Evolutionary conservation across 2,329 filamentous ascomycete species (phyloP).

Genomic region (Xylariaceae sp.): DNA sequence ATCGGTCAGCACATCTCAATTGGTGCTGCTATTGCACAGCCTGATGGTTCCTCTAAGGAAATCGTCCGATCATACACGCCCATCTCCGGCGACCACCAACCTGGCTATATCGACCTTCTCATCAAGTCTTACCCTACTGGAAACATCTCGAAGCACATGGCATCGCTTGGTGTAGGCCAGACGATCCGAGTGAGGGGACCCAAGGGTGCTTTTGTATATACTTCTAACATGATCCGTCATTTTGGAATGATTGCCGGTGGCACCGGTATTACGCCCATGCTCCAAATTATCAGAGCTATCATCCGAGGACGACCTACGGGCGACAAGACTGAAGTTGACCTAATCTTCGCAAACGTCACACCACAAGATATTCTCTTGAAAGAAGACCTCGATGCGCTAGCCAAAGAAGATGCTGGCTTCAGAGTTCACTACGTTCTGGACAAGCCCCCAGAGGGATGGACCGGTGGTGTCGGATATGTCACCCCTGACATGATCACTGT

Average conservation of each 20-base stretch:
- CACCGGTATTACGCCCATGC: conserved; percentile 97
- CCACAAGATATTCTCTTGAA: conserved; percentile 88
- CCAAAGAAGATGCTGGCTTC: conserved; percentile 77
- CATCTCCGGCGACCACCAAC: conserved; percentile 84
- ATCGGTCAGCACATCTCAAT: conserved; percentile 99
- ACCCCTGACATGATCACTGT: conserved; percentile 95
- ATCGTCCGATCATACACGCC: conserved; percentile 92
- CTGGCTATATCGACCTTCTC: conserved; percentile 91
- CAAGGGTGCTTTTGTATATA: conserved; percentile 98
- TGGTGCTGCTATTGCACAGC: conserved; percentile 70
- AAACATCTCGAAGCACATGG: conserved; percentile 95
- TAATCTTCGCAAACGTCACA: conserved; percentile 98
- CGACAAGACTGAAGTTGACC: conserved; percentile 85
- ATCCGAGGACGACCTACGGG: conserved; percentile 76
- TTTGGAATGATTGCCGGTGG: conserved; percentile 99
- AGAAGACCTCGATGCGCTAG: conserved; percentile 84
- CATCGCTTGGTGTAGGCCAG: conserved; percentile 78
- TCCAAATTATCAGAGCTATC: conserved; percentile 92
- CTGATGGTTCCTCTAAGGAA: conserved; percentile 75
- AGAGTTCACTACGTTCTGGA: conserved; percentile 94
- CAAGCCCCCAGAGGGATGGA: conserved; percentile 91
- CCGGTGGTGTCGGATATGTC: conserved; percentile 90
- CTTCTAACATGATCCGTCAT: conserved; percentile 91
- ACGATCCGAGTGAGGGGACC: conserved; percentile 89
- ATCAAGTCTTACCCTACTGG: conserved; percentile 98